These are phyloP conservation scores for Fusarium aywerte DNA, from an alignment of 2,329 filamentous ascomycete species.

Conservation along the genomic window DNA sequence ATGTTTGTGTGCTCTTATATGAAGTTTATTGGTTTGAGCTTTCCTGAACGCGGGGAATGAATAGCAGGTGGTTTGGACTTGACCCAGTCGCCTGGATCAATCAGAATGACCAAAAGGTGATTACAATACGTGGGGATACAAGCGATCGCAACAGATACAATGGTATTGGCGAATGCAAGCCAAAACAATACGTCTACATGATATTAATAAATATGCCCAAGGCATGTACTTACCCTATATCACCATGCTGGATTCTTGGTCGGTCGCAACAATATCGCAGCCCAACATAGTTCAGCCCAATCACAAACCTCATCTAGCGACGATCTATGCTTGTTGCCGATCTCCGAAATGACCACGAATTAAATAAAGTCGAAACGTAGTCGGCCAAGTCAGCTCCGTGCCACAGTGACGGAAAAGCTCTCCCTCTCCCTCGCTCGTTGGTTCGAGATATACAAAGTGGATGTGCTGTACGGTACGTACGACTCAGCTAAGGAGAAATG, in stretches of 20 bases:
- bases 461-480: conserved; percentile 14
- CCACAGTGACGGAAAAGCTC: neutral
- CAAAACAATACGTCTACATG: neutral
- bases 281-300: conserved; percentile 14
- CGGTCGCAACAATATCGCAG: neutral
- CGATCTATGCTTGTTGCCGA: conserved; percentile 28
- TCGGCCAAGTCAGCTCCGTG: neutral
- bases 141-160: neutral
- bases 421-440: neutral
- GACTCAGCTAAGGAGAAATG: conserved; percentile 20
- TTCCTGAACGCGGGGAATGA: neutral
- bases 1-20: neutral
- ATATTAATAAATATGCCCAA: neutral
- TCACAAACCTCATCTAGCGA: conserved; percentile 7
- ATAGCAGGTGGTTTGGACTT: no score
- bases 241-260: neutral
- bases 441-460: neutral
- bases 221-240: conserved; percentile 14
- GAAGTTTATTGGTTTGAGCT: neutral
- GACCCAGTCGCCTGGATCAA: neutral
- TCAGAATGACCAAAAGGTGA: neutral
- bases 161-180: neutral
- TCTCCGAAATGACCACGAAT: conserved; percentile 15
- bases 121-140: neutral
- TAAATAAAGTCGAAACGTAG: neutral